Conservation (phyloP, 345 rosid species). For the Gossypium anomalum region DNA sequence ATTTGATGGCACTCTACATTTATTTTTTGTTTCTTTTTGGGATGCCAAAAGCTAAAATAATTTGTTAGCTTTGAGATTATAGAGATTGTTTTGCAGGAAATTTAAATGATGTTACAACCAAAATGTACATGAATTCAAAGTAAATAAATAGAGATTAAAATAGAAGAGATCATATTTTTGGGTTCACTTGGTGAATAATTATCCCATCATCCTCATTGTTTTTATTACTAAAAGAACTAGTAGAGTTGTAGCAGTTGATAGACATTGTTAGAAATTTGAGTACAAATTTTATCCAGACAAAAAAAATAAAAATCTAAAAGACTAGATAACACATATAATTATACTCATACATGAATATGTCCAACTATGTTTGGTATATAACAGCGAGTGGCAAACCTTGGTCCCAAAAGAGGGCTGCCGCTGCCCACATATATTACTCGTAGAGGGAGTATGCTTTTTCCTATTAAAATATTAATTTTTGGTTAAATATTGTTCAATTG, state of each 20-base stretch:
- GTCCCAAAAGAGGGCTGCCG: no score
- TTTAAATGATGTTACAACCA: not conserved
- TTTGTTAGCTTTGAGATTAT: not conserved
- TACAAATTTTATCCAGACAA: no score
- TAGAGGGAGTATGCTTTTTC: no score
- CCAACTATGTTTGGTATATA: no score
- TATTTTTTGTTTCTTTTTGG: not conserved
- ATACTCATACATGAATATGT: no score
- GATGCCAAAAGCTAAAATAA: not conserved
- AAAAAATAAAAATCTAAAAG: no score
- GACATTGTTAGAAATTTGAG: no score
- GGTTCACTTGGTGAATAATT: not conserved
- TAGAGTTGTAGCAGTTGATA: not conserved
- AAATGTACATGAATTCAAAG: constrained; percentile 10
- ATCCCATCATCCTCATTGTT: not conserved
- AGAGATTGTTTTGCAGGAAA: not conserved
- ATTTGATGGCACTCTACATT: not conserved
- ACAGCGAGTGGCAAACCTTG: no score
- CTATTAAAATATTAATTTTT: no score
- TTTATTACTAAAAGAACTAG: not conserved
- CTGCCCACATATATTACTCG: no score
- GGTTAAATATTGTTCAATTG: no score
- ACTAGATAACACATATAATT: no score
- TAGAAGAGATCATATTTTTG: constrained; percentile 7
- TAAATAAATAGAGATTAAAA: constrained; percentile 7